A percentile compares a stretch with the other conserved stretches of the same genome.
Evolutionary conservation across 148 eudicot genomes (phyloP).

Genomic region (Tetragonia tetragonoides): DNA sequence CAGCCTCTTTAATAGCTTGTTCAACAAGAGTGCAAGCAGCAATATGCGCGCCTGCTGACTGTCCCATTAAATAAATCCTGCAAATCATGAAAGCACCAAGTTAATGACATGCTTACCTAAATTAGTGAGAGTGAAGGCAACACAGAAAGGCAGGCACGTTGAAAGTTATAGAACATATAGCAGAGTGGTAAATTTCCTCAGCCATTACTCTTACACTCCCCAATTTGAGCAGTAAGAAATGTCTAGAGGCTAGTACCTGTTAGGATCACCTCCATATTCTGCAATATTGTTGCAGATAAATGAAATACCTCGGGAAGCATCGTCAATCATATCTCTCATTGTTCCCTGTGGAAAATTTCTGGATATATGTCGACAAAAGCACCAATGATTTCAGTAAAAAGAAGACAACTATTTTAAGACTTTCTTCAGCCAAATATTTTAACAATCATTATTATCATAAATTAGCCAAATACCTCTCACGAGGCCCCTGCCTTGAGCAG

Average conservation of each 20-base stretch:
- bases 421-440: no score
- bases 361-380: constrained; percentile 11
- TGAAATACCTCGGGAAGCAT: constrained; percentile 85
- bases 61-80: constrained; percentile 93
- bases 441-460: no score
- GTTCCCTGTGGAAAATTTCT: constrained; percentile 98
- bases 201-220: no score
- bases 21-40: constrained; percentile 85
- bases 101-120: not conserved
- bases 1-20: constrained; percentile 76
- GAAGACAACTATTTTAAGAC: no score
- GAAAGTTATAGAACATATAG: not conserved
- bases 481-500: no score
- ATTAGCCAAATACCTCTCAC: no score
- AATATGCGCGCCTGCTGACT: constrained; percentile 99
- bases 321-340: constrained; percentile 87
- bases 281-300: constrained; percentile 86
- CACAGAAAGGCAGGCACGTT: no score
- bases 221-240: not conserved
- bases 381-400: no score
- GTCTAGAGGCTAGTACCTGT: constrained; percentile 43
- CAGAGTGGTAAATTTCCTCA: not conserved
- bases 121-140: no score
- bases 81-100: constrained; percentile 12
- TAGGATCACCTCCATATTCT: constrained; percentile 97